phyloP scores from a whole-genome alignment of 2,329 filamentous ascomycete genomes.

The Emergomyces africanus region DNA sequence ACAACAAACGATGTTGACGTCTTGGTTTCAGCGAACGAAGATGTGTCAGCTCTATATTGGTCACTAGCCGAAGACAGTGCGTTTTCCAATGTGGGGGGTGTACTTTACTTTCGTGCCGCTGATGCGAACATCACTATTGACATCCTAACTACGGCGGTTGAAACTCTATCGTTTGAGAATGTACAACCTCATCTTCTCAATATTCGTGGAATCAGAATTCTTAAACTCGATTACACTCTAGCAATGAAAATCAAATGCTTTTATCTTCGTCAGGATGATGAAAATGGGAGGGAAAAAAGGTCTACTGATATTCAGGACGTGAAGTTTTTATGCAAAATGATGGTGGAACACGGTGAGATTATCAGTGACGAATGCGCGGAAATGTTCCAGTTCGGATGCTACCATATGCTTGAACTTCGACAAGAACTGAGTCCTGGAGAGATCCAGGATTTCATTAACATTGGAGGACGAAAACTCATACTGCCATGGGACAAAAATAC shows the following conservation, averaged over 20 bases:
- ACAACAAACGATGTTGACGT: too few relatives aligned
- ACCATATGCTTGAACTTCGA: background rate
- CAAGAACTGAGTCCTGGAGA: background rate
- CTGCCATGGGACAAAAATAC: background rate
- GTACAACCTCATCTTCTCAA: too few relatives aligned
- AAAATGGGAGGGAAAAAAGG: background rate
- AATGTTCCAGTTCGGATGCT: background rate
- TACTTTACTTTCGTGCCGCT: too few relatives aligned
- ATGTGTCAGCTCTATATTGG: too few relatives aligned
- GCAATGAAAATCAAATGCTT: constrained; percentile 3
- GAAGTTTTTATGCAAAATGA: background rate
- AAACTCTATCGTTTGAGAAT: too few relatives aligned
- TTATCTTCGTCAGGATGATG: constrained; percentile 1
- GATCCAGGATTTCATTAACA: background rate
- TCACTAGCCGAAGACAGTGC: too few relatives aligned
- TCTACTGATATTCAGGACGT: background rate
- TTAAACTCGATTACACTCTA: background rate
- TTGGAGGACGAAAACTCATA: background rate
- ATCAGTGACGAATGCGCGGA: background rate
- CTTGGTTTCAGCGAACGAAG: too few relatives aligned
- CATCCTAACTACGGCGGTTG: too few relatives aligned
- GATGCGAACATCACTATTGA: too few relatives aligned
- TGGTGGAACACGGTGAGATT: background rate
- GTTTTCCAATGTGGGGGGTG: too few relatives aligned
- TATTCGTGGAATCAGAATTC: too few relatives aligned